Evolutionary conservation across 257 asterid species (phyloP), one percentile per base, ranked within the genome.

Genomic region (Salvia miltiorrhiza): DNA sequence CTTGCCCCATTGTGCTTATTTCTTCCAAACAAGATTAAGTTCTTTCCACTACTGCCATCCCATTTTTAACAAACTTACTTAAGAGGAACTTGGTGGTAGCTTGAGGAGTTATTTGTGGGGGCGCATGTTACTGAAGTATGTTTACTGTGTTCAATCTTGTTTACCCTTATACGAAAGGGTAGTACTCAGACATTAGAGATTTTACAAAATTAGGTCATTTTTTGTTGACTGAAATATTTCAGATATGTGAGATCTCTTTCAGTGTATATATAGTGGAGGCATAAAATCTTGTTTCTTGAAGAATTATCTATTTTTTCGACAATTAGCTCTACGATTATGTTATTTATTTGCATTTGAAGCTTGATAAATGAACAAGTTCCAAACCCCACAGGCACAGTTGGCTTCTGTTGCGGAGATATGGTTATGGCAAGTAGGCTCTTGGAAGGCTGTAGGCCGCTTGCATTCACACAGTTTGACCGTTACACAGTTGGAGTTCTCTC

Each of bases 391-490:
- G 99, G 99, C 99, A 64, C 99, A 93, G 66, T 89, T 93, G 43
- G 89, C 97, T 53, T 82, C 91, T 13, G 87, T 87, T 24, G 96
- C 97, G 43, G 99, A 94, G 74, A 82, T 91, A 84, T 91, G 99
- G 99, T 75, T 94, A 19, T 94, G 99, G 96, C 84, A 88, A 84
- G 96, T 90, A 41, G 96, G 96, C 47, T 75, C 96, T 48, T 90
- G 99, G 97, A 94, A 87, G 76, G 81, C 96, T 2, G 83, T 94
- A 23, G 96, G 91, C 55, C 91, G 93, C 39, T 69, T 94, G 65
- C 96, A 85, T 44, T 91, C 99, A 53, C 99, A 94, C 79, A 87
- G 86, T 71, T 79, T 90, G 77, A 94, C 99, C 32, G 99, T 94
- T 43, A 94, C 97, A 4, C 95, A 94, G 50, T 75, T 94, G 84